These are phyloP conservation scores for Trifolium pratense DNA, from an alignment of 306 rosid genomes.

Conservation along the genomic window DNA sequence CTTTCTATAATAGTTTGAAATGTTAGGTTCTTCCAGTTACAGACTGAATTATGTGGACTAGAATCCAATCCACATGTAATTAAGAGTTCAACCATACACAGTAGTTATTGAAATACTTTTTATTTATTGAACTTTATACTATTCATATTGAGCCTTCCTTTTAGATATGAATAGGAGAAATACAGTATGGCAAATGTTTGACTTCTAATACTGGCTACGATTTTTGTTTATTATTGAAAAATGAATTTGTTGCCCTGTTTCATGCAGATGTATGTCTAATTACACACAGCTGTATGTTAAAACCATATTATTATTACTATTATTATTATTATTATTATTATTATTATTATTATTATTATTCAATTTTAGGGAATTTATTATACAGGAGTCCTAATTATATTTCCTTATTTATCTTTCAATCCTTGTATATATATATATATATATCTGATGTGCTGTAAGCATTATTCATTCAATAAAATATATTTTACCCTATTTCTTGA, in stretches of 20 bases:
- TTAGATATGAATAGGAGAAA: constrained; percentile 23
- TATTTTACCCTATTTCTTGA: no score
- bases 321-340: no score
- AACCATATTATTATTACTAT: no score
- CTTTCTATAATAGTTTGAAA: constrained; percentile 10
- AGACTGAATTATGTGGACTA: constrained; percentile 20
- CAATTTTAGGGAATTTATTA: no score
- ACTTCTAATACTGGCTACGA: constrained; percentile 10
- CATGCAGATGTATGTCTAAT: not conserved
- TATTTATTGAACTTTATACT: constrained; percentile 24
- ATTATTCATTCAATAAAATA: no score
- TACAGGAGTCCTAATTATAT: no score
- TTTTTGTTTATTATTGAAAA: constrained; percentile 23
- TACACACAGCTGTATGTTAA: no score
- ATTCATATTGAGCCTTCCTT: constrained; percentile 35
- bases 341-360: no score
- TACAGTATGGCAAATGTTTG: constrained; percentile 3
- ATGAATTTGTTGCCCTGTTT: constrained; percentile 9
- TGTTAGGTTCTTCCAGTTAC: not conserved
- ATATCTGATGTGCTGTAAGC: no score
- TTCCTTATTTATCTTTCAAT: no score
- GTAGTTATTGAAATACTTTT: not conserved
- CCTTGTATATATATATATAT: no score
- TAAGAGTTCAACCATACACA: constrained; percentile 6
- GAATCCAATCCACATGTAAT: not conserved